These are phyloP conservation scores for Sporothrix inflata DNA, from an alignment of 2,329 filamentous ascomycete genomes.

Conservation along the genomic window DNA sequence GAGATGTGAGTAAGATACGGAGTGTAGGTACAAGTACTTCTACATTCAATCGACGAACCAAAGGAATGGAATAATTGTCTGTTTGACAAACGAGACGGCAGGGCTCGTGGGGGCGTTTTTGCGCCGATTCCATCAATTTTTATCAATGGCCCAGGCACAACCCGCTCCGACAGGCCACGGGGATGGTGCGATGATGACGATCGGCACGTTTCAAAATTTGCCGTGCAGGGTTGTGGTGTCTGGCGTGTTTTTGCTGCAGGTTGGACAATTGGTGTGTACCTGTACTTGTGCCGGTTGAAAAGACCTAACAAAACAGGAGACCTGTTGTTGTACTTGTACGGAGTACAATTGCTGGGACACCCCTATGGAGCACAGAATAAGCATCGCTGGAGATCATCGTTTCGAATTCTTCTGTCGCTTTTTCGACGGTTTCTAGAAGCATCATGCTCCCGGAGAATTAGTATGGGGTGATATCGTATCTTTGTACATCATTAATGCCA, in stretches of 20 bases:
- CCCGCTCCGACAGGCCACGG: background rate
- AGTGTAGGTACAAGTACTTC: background rate
- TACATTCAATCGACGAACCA: background rate
- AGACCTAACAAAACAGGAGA: background rate
- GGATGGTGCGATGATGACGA: conserved; percentile 12
- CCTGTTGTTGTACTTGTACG: background rate
- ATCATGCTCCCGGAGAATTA: background rate
- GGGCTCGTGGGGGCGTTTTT: background rate
- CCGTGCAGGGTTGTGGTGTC: conserved; percentile 10
- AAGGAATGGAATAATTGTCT: too few species aligned
- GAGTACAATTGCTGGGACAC: background rate
- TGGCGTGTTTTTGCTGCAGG: background rate
- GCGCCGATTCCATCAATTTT: background rate
- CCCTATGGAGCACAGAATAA: background rate
- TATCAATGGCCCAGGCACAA: background rate
- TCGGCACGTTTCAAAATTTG: conserved; percentile 21
- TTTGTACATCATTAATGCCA: background rate
- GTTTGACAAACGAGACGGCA: background rate
- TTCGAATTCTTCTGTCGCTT: conserved; percentile 8
- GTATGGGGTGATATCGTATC: background rate
- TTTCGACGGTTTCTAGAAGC: conserved; percentile 10
- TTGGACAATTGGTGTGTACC: background rate
- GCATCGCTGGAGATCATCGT: conserved; percentile 1
- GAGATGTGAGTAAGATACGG: background rate
- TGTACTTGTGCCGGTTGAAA: background rate